Evolutionary conservation across 192 early-diverging fungal species (phyloP).

Genomic region (Umbelopsis vinacea): DNA sequence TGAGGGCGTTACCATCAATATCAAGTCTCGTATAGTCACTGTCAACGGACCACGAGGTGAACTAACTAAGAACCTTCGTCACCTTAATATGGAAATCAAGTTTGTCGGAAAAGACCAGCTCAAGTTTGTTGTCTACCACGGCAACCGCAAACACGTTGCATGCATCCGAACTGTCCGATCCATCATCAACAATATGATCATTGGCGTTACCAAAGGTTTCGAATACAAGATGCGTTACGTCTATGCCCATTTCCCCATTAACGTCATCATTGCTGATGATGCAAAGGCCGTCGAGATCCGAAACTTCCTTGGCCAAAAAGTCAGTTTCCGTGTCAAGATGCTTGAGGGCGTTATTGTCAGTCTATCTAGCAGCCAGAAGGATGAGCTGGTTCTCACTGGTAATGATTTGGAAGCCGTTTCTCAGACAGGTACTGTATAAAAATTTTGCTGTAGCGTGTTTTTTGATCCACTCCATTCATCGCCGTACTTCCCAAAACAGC

Average conservation of each 20-base stretch:
- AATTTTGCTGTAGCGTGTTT: too few species aligned
- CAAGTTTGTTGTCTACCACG: conserved; percentile 88
- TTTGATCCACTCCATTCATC: too few species aligned
- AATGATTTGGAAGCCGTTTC: conserved; percentile 93
- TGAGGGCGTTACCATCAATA: conserved; percentile 73
- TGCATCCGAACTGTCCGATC: conserved; percentile 94
- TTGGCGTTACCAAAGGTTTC: conserved; percentile 94
- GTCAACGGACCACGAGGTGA: conserved; percentile 89
- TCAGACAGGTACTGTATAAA: conserved; percentile 70
- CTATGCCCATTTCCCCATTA: conserved; percentile 98
- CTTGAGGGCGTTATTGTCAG: conserved; percentile 79
- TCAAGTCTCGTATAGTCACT: conserved; percentile 84
- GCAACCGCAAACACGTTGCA: conserved; percentile 92
- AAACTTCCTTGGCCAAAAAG: conserved; percentile 96
- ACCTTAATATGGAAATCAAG: conserved; percentile 88
- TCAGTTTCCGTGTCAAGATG: conserved; percentile 80
- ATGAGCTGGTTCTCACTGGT: conserved; percentile 89
- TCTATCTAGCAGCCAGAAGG: conserved; percentile 82
- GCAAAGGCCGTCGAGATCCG: conserved; percentile 84
- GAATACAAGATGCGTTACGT: conserved; percentile 98
- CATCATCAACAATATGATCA: conserved; percentile 94
- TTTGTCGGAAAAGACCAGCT: conserved; percentile 68
- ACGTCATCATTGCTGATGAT: conserved; percentile 80
- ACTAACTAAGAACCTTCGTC: conserved; percentile 84
- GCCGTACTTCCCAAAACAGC: conserved; percentile 41